These are phyloP conservation scores for Tilletia setariae DNA, from an alignment of 1,284 basidiomycete genomes.

Conservation along the genomic window DNA sequence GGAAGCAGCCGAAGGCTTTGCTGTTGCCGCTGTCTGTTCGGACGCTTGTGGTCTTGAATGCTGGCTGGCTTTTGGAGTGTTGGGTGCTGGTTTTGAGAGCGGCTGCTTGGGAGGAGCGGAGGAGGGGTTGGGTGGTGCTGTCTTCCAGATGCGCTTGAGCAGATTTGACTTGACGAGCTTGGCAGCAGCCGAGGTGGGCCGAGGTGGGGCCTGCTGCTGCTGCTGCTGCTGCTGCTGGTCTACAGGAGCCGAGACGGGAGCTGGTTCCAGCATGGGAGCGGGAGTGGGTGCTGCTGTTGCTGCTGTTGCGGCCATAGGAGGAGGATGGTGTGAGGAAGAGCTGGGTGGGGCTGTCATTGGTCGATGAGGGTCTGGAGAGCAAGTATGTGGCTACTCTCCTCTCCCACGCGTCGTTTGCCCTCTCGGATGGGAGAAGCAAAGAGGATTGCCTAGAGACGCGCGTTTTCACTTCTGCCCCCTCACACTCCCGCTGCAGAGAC, in stretches of 20 bases:
- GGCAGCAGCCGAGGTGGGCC: background rate
- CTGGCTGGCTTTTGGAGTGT: too few relatives aligned
- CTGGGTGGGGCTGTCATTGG: too few relatives aligned
- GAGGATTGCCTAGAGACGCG: too few relatives aligned
- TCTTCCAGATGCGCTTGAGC: slow-evolving; percentile 13
- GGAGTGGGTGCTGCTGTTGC: background rate
- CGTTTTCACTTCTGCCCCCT: too few relatives aligned
- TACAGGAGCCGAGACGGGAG: background rate
- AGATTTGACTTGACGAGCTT: background rate
- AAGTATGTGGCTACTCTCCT: too few relatives aligned
- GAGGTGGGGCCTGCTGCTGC: background rate
- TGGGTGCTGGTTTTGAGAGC: background rate
- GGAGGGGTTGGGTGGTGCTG: background rate
- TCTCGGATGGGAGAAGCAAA: too few relatives aligned
- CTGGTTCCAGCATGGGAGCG: background rate
- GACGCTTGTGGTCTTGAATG: too few relatives aligned
- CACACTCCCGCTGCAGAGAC: too few relatives aligned
- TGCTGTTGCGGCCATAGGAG: too few relatives aligned
- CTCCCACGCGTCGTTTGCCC: too few relatives aligned
- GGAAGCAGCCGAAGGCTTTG: background rate
- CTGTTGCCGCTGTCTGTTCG: background rate
- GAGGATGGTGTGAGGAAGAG: too few relatives aligned
- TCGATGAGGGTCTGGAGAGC: too few relatives aligned
- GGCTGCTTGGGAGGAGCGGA: background rate
- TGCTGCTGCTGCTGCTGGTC: slow-evolving; percentile 1